A percentile compares a stretch with the other conserved stretches of the same genome.
These are phyloP conservation scores for Crithidia expoeki DNA, from an alignment of 208 protist species.

Conservation along the genomic window DNA sequence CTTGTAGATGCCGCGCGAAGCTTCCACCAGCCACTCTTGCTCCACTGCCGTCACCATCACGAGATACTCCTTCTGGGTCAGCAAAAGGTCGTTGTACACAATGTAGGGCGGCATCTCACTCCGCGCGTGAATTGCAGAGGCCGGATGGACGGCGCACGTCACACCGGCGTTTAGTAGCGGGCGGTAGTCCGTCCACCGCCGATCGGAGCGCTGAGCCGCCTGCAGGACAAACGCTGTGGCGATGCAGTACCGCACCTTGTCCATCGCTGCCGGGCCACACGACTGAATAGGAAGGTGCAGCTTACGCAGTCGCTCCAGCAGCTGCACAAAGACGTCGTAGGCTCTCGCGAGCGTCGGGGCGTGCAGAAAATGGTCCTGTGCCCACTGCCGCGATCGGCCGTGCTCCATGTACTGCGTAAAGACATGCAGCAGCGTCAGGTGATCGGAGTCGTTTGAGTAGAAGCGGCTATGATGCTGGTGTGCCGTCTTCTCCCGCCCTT, in stretches of 20 bases:
- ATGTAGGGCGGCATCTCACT: constrained; percentile 98
- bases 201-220: constrained; percentile 91
- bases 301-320: constrained; percentile 96
- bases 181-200: constrained; percentile 96
- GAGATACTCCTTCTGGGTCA: constrained; percentile 97
- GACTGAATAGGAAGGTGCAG: constrained; percentile 63
- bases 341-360: constrained; percentile 89
- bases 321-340: constrained; percentile 95
- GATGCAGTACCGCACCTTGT: constrained; percentile 95
- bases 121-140: constrained; percentile 95
- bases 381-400: constrained; percentile 93
- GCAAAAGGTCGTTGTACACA: constrained; percentile 98
- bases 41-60: constrained; percentile 97
- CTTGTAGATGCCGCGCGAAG: constrained; percentile 69
- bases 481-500: constrained; percentile 73
- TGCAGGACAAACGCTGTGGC: constrained; percentile 97
- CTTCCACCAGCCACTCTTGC: constrained; percentile 95
- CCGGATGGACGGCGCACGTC: constrained; percentile 97
- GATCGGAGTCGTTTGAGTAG: constrained; percentile 97
- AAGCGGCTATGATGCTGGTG: constrained; percentile 94
- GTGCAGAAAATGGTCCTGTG: constrained; percentile 97
- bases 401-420: constrained; percentile 96
- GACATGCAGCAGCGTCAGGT: constrained; percentile 99
- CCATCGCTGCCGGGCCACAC: constrained; percentile 72
- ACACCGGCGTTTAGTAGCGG: constrained; percentile 97